Percentiles rank a stretch among this genome's conserved stretches.
phyloP scores from a whole-genome alignment of 2,329 filamentous ascomycete genomes.

The Colletotrichum camelliae region DNA sequence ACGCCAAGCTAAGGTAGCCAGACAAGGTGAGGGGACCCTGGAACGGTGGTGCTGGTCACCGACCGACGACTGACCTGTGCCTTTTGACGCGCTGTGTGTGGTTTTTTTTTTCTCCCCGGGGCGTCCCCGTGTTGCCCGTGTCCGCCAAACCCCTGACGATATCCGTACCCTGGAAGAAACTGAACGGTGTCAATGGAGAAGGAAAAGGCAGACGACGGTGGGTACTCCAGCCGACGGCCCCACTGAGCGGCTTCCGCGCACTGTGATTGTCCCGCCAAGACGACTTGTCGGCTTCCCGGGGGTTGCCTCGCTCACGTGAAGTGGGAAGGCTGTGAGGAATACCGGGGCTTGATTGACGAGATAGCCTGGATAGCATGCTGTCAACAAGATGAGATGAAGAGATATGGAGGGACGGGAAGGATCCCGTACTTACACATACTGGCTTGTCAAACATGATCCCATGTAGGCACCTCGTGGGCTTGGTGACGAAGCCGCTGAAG shows the following conservation, averaged over 20 bases:
- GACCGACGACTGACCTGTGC: background rate
- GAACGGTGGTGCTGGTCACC: background rate
- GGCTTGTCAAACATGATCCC: background rate
- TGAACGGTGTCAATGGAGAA: background rate
- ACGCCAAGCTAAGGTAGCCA: background rate
- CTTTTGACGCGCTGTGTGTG: background rate
- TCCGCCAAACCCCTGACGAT: background rate
- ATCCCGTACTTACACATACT: background rate
- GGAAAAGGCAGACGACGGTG: background rate
- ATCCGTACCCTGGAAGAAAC: background rate
- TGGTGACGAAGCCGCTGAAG: background rate
- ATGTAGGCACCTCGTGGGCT: background rate
- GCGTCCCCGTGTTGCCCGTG: conserved; percentile 2
- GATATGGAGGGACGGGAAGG: background rate
- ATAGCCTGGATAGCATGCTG: background rate
- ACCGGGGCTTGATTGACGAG: background rate
- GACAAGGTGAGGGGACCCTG: background rate
- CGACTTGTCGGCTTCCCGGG: conserved; percentile 2
- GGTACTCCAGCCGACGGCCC: background rate
- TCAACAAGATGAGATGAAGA: background rate
- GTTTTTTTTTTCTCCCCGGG: background rate
- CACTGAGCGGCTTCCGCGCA: conserved; percentile 19
- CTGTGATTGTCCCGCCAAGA: conserved; percentile 20
- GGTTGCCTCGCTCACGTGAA: conserved; percentile 12
- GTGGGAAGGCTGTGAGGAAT: conserved; percentile 17